Base-by-base conservation (phyloP, 2,329 filamentous ascomycete species). In the Pseudocercospora ulei region DNA sequence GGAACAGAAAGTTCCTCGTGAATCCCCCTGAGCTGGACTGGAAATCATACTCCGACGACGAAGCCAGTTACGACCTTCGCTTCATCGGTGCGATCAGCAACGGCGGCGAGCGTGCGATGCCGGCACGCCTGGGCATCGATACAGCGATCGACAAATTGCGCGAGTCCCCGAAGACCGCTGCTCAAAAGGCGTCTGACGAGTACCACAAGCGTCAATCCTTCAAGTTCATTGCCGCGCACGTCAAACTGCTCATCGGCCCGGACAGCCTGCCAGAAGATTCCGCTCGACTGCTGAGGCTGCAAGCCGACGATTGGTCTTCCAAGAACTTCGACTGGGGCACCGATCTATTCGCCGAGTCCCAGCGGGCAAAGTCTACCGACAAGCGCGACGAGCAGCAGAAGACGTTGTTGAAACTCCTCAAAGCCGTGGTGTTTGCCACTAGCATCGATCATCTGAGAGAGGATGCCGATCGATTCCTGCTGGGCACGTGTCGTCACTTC, bases 151-250 rank as follows among this genome's bases (percentile, higher is more conserved):
- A 80, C 39, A 95, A 92, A 60, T 65, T 98, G 29, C 81, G 80
- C 67, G 88, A 96, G 56, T 63, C 75, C 1, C 78, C 84, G 0
- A 88, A 82, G 58, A 64, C 66, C 1, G 59, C 68, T 8, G 62
- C 68, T 12, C 65, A 66, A 2, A 78, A 70, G 41, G 81, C 80
- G 50, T 76, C 82, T 22, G 88, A 96, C 54, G 67, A 68, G 0
- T 90, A 83, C 59, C 94, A 98, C 68, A 96, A 96, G 65, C 82
- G 82, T 56, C 86, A 98, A 62, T 84, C 92, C 0, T 77, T 95
- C 50, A 78, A 86, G 44, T 72, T 96, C 53, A 78, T 98, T 55
- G 85, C 81, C 50, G 75, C 86, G 0, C 87, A 96, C 54, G 69
- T 94, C 36, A 98, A 96, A 65, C 69, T 98, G 19, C 76, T 88